phyloP scores from a whole-genome alignment of 441 rosid species.

The Mallotus repandus region DNA sequence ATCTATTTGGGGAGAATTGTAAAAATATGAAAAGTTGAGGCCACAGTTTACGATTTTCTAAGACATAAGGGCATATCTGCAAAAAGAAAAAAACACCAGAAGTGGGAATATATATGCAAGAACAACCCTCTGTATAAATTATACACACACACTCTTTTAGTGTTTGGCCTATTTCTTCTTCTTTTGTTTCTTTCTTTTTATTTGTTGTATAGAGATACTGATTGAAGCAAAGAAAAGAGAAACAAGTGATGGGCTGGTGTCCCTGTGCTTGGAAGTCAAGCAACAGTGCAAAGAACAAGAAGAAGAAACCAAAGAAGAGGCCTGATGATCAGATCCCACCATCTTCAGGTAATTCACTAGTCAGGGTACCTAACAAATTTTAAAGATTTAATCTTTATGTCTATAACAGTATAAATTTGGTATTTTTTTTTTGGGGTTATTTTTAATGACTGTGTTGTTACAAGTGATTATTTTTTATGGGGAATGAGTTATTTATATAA shows the following conservation, averaged over 20 bases:
- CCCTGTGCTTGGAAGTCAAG: conserved; percentile 49
- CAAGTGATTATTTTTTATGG: neutral
- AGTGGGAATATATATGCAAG: neutral
- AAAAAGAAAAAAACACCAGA: neutral
- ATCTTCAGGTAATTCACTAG: conserved; percentile 37
- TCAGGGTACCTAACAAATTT: neutral
- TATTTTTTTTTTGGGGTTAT: neutral
- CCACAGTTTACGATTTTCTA: neutral
- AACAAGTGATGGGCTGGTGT: conserved; percentile 51
- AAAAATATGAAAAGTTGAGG: neutral
- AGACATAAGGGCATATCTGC: conserved; percentile 12
- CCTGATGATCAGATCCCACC: conserved; percentile 55
- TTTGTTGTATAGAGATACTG: neutral
- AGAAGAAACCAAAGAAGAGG: conserved; percentile 33
- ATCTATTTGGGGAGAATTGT: neutral
- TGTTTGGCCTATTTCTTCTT: neutral
- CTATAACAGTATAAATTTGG: neutral
- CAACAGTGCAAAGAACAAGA: conserved; percentile 36
- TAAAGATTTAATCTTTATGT: conserved; percentile 1
- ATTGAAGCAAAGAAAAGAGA: conserved; percentile 20
- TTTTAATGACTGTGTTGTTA: neutral
- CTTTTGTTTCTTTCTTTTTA: neutral
- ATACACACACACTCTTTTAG: neutral
- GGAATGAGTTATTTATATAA: neutral
- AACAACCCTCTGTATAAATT: conserved; percentile 8